A percentile compares a stretch with the other conserved stretches of the same genome.
Evolutionary conservation across 805 yeast species (phyloP).

Genomic region (Ogataea nonfermentans): DNA sequence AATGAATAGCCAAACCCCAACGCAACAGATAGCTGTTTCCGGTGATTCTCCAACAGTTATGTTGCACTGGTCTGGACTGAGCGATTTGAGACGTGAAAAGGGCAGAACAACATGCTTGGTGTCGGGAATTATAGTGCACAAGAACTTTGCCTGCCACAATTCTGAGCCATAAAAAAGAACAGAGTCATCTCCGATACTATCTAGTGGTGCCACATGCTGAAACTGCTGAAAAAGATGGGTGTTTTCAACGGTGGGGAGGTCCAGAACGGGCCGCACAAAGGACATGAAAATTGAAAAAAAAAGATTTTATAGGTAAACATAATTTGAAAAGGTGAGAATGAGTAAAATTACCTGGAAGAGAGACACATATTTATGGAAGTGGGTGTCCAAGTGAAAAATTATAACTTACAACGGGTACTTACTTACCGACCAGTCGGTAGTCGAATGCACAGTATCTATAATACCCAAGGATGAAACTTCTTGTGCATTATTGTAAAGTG

Average conservation of each 20-base stretch:
- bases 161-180: constrained; percentile 21
- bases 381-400: too few species aligned
- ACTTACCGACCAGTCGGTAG: too few species aligned
- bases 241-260: constrained; percentile 32
- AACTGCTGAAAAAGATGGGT: constrained; percentile 26
- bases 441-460: not conserved
- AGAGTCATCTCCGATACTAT: constrained; percentile 17
- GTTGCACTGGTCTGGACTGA: not conserved
- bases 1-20: constrained; percentile 26
- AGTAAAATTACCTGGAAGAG: too few species aligned
- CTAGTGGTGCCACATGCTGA: constrained; percentile 27
- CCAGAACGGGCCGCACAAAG: constrained; percentile 17
- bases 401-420: too few species aligned
- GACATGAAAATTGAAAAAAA: constrained; percentile 1
- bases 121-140: constrained; percentile 5
- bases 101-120: constrained; percentile 11
- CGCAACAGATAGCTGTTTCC: not conserved
- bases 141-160: constrained; percentile 15
- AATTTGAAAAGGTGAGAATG: too few species aligned
- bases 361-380: too few species aligned
- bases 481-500: not conserved
- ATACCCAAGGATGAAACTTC: constrained; percentile 5
- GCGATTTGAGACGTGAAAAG: constrained; percentile 2
- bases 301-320: not conserved
- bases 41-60: not conserved